Conservation (phyloP, 208 protist species). For the Leishmania aethiopica region DNA sequence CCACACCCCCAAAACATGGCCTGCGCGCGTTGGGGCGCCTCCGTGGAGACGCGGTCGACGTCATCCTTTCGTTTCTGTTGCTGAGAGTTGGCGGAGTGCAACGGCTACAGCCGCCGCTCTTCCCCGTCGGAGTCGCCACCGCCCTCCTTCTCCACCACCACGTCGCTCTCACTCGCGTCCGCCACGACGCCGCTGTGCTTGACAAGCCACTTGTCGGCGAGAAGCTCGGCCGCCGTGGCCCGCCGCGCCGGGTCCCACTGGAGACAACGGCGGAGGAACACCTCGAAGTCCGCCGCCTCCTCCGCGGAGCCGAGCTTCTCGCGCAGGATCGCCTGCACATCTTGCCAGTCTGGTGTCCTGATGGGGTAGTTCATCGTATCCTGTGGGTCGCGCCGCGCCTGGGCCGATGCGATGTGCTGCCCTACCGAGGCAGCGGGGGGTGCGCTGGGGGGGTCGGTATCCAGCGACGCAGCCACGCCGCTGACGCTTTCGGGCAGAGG, state of each 20-base stretch:
- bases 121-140: neutral
- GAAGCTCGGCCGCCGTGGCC: slow-evolving; percentile 35
- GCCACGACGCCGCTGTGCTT: slow-evolving; percentile 23
- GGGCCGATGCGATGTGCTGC: neutral
- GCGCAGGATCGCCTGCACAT: slow-evolving; percentile 36
- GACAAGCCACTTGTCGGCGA: slow-evolving; percentile 42
- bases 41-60: too few species aligned
- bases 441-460: neutral
- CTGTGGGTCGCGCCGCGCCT: neutral
- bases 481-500: neutral
- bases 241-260: slow-evolving; percentile 62
- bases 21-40: too few species aligned
- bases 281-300: slow-evolving; percentile 43
- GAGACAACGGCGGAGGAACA: slow-evolving; percentile 45
- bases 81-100: too few species aligned
- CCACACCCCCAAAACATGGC: too few species aligned
- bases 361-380: slow-evolving; percentile 31
- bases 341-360: slow-evolving; percentile 40
- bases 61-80: too few species aligned
- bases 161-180: slow-evolving; percentile 12
- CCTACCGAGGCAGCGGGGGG: too few species aligned
- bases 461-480: too few species aligned
- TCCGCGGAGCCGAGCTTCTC: slow-evolving; percentile 30
- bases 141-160: neutral
- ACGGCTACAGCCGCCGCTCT: neutral